phyloP scores from a whole-genome alignment of 805 yeast genomes.

The Suhomyces tanzawaensis region DNA sequence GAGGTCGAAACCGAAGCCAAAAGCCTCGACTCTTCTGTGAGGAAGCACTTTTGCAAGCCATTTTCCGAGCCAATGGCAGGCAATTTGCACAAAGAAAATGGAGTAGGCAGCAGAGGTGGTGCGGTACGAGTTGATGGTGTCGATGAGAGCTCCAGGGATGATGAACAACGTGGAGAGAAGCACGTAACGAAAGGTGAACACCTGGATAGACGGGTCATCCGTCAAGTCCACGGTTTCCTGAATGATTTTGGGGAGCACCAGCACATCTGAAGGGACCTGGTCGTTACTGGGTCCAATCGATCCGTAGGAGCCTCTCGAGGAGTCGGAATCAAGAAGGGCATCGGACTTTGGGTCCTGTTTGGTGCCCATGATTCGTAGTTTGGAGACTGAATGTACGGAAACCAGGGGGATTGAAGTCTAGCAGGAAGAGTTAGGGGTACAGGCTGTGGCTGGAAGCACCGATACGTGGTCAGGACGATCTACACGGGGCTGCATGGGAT shows the following conservation, averaged over 20 bases:
- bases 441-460: no score
- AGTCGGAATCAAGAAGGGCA: no score
- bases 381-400: no score
- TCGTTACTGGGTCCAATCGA: not conserved
- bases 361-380: no score
- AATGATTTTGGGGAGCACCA: constrained; percentile 29
- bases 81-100: constrained; percentile 51
- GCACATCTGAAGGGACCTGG: constrained; percentile 16
- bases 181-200: constrained; percentile 36
- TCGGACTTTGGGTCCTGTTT: no score
- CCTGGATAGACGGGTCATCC: constrained; percentile 41
- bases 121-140: constrained; percentile 41
- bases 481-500: no score
- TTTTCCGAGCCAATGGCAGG: constrained; percentile 46
- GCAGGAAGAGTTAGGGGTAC: no score
- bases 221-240: constrained; percentile 36
- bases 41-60: constrained; percentile 46
- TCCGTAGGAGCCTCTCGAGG: not conserved
- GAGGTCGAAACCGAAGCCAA: constrained; percentile 28
- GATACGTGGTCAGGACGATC: no score
- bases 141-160: constrained; percentile 42
- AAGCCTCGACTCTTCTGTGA: constrained; percentile 15
- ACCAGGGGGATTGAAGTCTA: not conserved
- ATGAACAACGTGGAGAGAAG: constrained; percentile 33
- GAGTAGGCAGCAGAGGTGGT: constrained; percentile 50